Evolutionary conservation across 805 yeast genomes (phyloP), one percentile per base, ranked within the genome.

Genomic region (Ogataea pilisensis): DNA sequence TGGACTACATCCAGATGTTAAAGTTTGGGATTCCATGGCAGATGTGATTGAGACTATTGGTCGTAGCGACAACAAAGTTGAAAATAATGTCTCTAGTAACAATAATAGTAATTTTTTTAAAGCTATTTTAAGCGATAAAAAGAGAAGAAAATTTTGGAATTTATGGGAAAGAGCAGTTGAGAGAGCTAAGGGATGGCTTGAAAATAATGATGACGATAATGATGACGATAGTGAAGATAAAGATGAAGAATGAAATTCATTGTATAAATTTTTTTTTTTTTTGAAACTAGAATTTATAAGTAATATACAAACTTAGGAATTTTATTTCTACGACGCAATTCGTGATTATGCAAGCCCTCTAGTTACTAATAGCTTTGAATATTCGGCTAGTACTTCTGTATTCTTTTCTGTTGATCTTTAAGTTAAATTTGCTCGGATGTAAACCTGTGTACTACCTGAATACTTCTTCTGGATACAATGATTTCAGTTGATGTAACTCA

Each of bases 131-230:
- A 68, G 70, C 3, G 83, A 76, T 50, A 68, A 67, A 8, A 79
- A 75, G 38, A 74, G 95, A 54, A 70, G 80, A 43, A 72, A 67
- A 50, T 65, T 65, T 51, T 85, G 91, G 85, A 68, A 67, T 37
- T 66, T 82, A 49, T 90, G 98, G 98, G 86, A 85, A 57, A 73
- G 76, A 34, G 98, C 95, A 2, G 78, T 90, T 17, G 80, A 77
- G 54, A 75, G 95, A 54, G 83, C 95, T 24, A 74, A 66, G 46
- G 90, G 88, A 34, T 90, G 98, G 98, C 68, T 85, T 45, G 57
- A 55, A 5, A 31, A 31, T 17, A 34, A 26, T 11, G 48, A 46
- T 7, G 48, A 35, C 19, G 50, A 42, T 19, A 31, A 34, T n/a
- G 41, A 40, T 4, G 49, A 36, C 17, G 51, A 44, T 19, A 34